Percentiles rank a stretch among this genome's conserved stretches.
These are phyloP conservation scores for Brassica rapa DNA, from an alignment of 345 rosid species.

Conservation along the genomic window DNA sequence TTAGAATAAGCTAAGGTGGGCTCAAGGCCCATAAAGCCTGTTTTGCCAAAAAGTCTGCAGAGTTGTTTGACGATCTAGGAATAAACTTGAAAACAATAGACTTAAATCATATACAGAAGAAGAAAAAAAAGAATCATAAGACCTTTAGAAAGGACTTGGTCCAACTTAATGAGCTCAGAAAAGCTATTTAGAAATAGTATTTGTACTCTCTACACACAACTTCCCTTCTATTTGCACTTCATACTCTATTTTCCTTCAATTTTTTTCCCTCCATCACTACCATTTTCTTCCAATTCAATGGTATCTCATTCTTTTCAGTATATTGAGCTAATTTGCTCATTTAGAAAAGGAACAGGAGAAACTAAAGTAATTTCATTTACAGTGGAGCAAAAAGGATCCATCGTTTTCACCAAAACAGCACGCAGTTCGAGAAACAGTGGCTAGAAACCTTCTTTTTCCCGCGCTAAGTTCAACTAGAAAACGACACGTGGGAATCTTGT, in stretches of 20 bases:
- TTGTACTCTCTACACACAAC: too few relatives aligned
- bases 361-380: background rate
- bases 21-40: too few relatives aligned
- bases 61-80: too few relatives aligned
- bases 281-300: too few relatives aligned
- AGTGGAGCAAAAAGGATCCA: background rate
- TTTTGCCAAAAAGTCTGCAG: too few relatives aligned
- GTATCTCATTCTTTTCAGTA: too few relatives aligned
- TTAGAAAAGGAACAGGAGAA: background rate
- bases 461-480: conserved; percentile 18
- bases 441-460: conserved; percentile 9
- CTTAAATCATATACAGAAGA: background rate
- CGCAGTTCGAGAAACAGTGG: conserved; percentile 15
- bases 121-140: background rate
- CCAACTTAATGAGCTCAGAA: background rate
- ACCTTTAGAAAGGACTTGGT: background rate
- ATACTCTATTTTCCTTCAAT: too few relatives aligned
- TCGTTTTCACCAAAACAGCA: conserved; percentile 32
- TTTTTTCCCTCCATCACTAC: too few relatives aligned
- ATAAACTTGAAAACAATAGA: too few relatives aligned
- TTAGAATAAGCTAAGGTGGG: too few relatives aligned
- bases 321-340: too few relatives aligned
- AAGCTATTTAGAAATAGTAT: background rate
- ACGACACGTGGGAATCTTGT: conserved; percentile 34
- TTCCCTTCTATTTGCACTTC: too few relatives aligned